Percentiles rank a stretch among this genome's conserved stretches.
phyloP scores from a whole-genome alignment of 768 basidiomycete species.

The Phallus indusiatus region DNA sequence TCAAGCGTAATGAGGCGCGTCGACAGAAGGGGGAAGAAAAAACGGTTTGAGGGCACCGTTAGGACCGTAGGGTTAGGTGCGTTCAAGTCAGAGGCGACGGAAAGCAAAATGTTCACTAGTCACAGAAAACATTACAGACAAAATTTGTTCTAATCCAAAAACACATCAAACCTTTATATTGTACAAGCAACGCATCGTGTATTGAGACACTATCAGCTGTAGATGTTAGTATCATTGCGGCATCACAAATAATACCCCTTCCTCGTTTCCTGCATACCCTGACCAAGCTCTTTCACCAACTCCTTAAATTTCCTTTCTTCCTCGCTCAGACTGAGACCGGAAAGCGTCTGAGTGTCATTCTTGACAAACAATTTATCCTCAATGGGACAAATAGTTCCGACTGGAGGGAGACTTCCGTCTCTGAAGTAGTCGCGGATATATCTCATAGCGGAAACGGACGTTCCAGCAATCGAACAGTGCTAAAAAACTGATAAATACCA shows the following conservation, averaged over 20 bases:
- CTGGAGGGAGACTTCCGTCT: constrained; percentile 16
- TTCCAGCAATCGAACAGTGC: constrained; percentile 16
- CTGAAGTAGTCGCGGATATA: constrained; percentile 18
- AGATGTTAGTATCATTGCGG: too few relatives aligned
- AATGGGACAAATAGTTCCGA: constrained; percentile 17
- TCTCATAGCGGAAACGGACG: constrained; percentile 15
- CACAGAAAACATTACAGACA: too few relatives aligned
- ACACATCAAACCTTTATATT: too few relatives aligned
- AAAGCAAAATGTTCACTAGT: too few relatives aligned
- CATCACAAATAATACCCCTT: not conserved
- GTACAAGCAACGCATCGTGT: too few relatives aligned
- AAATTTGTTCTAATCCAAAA: too few relatives aligned
- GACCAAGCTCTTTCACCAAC: not conserved
- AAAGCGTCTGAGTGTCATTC: not conserved
- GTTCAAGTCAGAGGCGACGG: too few relatives aligned
- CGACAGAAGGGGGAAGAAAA: too few relatives aligned
- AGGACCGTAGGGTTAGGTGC: too few relatives aligned
- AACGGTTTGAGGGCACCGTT: too few relatives aligned
- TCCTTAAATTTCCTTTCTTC: not conserved
- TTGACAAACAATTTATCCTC: constrained; percentile 11
- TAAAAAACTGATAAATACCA: not conserved
- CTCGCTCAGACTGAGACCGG: not conserved
- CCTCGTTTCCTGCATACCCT: not conserved
- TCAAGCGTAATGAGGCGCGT: too few relatives aligned
- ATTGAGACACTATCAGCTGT: too few relatives aligned